phyloP scores from a whole-genome alignment of 2,329 filamentous ascomycete genomes.

The Sphaerulina populicola region DNA sequence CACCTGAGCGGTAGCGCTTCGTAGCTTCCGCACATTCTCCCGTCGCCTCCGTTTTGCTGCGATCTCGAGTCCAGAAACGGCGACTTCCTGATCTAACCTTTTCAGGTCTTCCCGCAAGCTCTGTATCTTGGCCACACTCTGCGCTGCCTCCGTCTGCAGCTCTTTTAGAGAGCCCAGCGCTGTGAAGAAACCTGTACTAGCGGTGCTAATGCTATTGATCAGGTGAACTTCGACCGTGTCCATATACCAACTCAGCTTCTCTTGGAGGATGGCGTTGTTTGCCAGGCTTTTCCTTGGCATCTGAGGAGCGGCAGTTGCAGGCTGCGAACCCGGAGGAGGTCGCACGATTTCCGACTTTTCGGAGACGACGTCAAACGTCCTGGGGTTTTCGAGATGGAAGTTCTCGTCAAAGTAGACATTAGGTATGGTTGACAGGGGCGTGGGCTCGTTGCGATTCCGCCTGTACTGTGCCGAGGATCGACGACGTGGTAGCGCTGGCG shows the following conservation, averaged over 20 bases:
- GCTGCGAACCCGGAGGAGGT: constrained; percentile 46
- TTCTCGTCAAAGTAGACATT: constrained; percentile 89
- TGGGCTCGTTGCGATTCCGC: constrained; percentile 61
- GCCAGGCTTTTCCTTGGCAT: constrained; percentile 71
- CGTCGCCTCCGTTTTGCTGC: constrained; percentile 72
- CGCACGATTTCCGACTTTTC: constrained; percentile 94
- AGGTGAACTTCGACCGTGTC: constrained; percentile 96
- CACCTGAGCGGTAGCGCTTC: constrained; percentile 75
- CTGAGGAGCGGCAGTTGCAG: constrained; percentile 47
- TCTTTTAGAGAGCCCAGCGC: constrained; percentile 85
- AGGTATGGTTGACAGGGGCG: constrained; percentile 85
- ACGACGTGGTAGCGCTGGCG: constrained; percentile 41
- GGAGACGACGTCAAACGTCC: constrained; percentile 93
- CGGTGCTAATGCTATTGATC: constrained; percentile 90
- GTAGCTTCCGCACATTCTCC: constrained; percentile 76
- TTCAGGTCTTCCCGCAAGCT: constrained; percentile 68
- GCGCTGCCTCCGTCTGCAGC: constrained; percentile 81
- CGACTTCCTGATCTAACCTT: constrained; percentile 78
- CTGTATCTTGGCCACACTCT: constrained; percentile 82
- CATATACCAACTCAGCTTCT: constrained; percentile 99
- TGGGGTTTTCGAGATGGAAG: constrained; percentile 90
- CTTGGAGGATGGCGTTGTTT: constrained; percentile 93
- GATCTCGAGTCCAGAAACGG: constrained; percentile 72
- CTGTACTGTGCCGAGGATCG: constrained; percentile 46
- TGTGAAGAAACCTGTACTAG: constrained; percentile 92